These are phyloP conservation scores for Cryptococcus sp. DNA, from an alignment of 1,284 basidiomycete genomes.

Conservation along the genomic window DNA sequence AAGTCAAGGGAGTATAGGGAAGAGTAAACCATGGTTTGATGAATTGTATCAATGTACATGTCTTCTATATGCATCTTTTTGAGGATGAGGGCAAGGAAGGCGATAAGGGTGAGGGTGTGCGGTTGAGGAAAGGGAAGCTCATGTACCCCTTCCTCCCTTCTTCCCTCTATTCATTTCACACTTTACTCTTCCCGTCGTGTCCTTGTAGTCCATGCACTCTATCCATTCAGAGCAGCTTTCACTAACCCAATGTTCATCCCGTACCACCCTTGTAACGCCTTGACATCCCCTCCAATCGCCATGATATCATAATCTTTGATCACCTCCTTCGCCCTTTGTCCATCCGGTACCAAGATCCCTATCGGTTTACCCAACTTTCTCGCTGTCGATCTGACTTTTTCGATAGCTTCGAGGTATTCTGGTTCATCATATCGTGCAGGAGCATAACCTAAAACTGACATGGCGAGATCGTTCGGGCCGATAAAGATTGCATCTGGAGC, in stretches of 20 bases:
- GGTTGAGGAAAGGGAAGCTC: no score
- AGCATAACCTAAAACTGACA: conserved; percentile 31
- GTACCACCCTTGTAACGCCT: conserved; percentile 8
- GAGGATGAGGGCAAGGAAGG: no score
- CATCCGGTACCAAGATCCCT: conserved; percentile 27
- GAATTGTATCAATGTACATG: no score
- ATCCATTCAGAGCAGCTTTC: neutral
- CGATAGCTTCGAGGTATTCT: conserved; percentile 27
- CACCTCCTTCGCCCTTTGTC: conserved; percentile 10
- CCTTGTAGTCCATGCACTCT: neutral
- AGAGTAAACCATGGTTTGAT: no score
- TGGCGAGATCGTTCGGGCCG: conserved; percentile 39
- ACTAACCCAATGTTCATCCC: neutral
- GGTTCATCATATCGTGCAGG: conserved; percentile 31
- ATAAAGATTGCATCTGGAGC: conserved; percentile 32
- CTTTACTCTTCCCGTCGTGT: no score
- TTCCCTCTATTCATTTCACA: no score
- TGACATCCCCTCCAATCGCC: conserved; percentile 8
- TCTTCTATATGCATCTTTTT: no score
- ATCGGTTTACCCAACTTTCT: conserved; percentile 28
- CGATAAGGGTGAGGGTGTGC: no score
- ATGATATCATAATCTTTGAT: conserved; percentile 10
- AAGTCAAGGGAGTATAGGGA: no score
- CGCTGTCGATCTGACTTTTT: conserved; percentile 26
- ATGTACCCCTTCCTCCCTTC: no score